Conservation (phyloP, 768 basidiomycete species). For the Pleurotus djamor region DNA sequence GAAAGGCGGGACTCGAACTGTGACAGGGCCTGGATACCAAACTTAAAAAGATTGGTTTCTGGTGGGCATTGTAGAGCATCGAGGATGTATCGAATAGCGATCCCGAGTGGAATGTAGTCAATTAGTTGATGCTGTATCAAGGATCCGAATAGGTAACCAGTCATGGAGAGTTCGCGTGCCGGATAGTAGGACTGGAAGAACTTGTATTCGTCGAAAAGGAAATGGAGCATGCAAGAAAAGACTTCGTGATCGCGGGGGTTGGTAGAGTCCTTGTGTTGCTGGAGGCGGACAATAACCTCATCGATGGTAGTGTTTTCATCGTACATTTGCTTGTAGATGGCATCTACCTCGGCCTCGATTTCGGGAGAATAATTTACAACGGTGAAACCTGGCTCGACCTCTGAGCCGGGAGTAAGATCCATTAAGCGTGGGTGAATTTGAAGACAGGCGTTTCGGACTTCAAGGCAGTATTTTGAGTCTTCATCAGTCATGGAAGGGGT, state of each 20-base stretch:
- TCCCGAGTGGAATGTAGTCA: slow-evolving; percentile 91
- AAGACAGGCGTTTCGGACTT: slow-evolving; percentile 89
- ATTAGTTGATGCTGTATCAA: slow-evolving; percentile 93
- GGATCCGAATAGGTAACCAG: slow-evolving; percentile 94
- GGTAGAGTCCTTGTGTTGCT: slow-evolving; percentile 79
- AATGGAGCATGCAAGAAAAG: slow-evolving; percentile 99
- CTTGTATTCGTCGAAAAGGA: slow-evolving; percentile 99
- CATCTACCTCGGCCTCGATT: slow-evolving; percentile 90
- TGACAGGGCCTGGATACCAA: slow-evolving; percentile 87
- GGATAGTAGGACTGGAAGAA: slow-evolving; percentile 98
- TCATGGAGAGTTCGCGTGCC: slow-evolving; percentile 91
- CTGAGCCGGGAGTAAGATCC: slow-evolving; percentile 84
- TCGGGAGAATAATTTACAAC: slow-evolving; percentile 88
- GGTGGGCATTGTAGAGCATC: slow-evolving; percentile 91
- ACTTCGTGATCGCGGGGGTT: slow-evolving; percentile 90
- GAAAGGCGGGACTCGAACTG: slow-evolving; percentile 84
- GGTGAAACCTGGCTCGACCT: slow-evolving; percentile 87
- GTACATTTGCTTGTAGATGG: slow-evolving; percentile 98
- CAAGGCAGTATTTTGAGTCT: slow-evolving; percentile 84
- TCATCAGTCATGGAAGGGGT: slow-evolving; percentile 71
- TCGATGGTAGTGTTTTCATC: slow-evolving; percentile 93
- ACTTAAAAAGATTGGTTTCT: slow-evolving; percentile 92
- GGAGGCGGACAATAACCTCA: slow-evolving; percentile 87
- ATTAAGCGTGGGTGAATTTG: slow-evolving; percentile 96
- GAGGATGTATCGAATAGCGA: slow-evolving; percentile 94